Percentiles rank a stretch among this genome's conserved stretches.
These are phyloP conservation scores for Xerocomellus amylosporus DNA, from an alignment of 768 basidiomycete genomes.

Conservation along the genomic window DNA sequence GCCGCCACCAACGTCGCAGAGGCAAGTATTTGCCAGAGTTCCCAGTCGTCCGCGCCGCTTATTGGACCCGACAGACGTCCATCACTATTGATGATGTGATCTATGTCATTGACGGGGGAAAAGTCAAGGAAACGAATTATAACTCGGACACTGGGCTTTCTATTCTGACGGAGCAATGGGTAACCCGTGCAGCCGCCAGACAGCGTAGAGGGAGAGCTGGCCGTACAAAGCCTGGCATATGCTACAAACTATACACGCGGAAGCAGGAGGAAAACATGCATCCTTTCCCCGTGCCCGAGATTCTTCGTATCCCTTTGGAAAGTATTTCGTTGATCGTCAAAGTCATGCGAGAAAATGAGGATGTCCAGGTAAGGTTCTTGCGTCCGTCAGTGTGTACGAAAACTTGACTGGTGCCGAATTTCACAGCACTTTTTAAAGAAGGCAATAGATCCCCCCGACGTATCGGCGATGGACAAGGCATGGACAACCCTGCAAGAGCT, in stretches of 20 bases:
- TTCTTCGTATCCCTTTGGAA: conserved; percentile 82
- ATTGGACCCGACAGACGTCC: conserved; percentile 56
- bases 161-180: conserved; percentile 74
- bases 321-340: conserved; percentile 80
- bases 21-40: conserved; percentile 38
- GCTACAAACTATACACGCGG: conserved; percentile 86
- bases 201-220: conserved; percentile 91
- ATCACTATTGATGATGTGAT: conserved; percentile 89
- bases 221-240: conserved; percentile 75
- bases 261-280: conserved; percentile 67
- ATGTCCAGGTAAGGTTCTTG: conserved; percentile 62
- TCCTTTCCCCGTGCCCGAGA: conserved; percentile 80
- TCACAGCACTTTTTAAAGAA: conserved; percentile 58
- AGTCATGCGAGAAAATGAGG: conserved; percentile 69
- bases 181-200: conserved; percentile 71
- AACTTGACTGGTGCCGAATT: background rate
- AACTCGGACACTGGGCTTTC: conserved; percentile 73
- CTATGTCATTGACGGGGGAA: conserved; percentile 82
- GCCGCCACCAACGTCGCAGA: conserved; percentile 92
- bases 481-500: conserved; percentile 71
- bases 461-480: conserved; percentile 72
- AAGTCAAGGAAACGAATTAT: conserved; percentile 77
- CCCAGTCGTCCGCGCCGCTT: background rate
- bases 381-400: background rate
- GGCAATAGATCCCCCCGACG: conserved; percentile 82